Evolutionary conservation across 2,329 filamentous ascomycete species (phyloP).

Genomic region (Penicillium palitans): DNA sequence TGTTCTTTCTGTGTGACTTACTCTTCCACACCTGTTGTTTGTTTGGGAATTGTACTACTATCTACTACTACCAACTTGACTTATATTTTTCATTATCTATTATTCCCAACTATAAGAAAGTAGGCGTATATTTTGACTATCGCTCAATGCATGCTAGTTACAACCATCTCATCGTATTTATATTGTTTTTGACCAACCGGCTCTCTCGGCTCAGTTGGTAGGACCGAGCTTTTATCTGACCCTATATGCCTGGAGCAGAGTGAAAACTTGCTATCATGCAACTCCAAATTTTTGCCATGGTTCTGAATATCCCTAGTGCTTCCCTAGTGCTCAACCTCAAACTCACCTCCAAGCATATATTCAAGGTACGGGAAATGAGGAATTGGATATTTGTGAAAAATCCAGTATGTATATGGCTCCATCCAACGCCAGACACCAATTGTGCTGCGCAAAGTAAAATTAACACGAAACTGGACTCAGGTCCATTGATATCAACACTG

Average conservation of each 20-base stretch:
- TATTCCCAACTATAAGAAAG: neutral
- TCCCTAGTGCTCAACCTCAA: neutral
- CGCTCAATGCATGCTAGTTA: neutral
- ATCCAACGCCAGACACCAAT: conserved; percentile 32
- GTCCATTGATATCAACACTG: conserved; percentile 4
- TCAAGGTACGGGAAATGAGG: neutral
- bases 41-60: conserved; percentile 9
- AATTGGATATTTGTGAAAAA: conserved; percentile 4
- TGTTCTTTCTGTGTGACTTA: neutral
- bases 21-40: neutral
- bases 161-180: neutral
- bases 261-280: neutral
- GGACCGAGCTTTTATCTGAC: neutral
- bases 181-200: neutral
- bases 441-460: conserved; percentile 20
- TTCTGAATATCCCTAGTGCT: neutral
- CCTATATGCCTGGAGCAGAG: neutral
- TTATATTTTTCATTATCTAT: neutral
- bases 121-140: neutral
- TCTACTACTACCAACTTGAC: conserved; percentile 7
- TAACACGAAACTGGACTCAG: conserved; percentile 1
- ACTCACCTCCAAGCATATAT: neutral
- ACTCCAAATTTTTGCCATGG: neutral
- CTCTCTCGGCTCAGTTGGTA: neutral
- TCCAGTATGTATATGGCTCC: conserved; percentile 18